Base-by-base conservation (phyloP, 192 early-diverging fungal genomes). In the Coemansia nantahalensis region DNA sequence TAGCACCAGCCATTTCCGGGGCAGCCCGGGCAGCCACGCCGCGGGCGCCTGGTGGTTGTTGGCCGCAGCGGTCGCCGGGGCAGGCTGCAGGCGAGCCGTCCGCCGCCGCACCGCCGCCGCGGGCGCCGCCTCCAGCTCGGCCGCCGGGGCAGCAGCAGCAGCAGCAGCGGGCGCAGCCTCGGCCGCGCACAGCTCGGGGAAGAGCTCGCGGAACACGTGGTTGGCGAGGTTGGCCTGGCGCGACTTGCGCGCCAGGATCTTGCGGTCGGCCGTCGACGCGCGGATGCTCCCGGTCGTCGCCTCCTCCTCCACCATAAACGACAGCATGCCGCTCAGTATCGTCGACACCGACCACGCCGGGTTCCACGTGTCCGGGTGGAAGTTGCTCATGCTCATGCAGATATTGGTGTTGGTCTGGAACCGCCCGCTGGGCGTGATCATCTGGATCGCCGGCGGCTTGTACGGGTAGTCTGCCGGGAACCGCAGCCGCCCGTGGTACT, bases 401-500 rank as follows among this genome's bases (percentile, higher is more conserved):
- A 99, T 84, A 49, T 89, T 78, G 46, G 89, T 90, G 64, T 97
- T 89, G 12, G 84, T 85, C 54, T 93, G 88, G 63, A 99, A 99
- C 28, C 97, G 87, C 42, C 93, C 93, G 59, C 60, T 85, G 22
- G 78, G 88, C 40, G 90, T 92, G 35, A 82, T 80, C 87, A 92
- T 91, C 49, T 87, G 80, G 42, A 91, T 89, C 5, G 85, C 77
- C 15, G 90, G 90, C 40, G 91, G 91, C 62, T 92, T 95, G 79
- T 86, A 99, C 23, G 97, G 97, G 57, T 99, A 99, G 59, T 96
- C 94, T 26, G 87, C 38, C 5, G 97, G 97, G 52, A 97, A 99
- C 16, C 80, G 78, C n/a, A 99, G 77, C 34, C 72, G 74, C 15
- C 83, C 97, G 59, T 94, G 90, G 71, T 94, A 99, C 75, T 95